Evolutionary conservation across 1,284 basidiomycete species (phyloP).

Genomic region (Papiliotrema terrestris): DNA sequence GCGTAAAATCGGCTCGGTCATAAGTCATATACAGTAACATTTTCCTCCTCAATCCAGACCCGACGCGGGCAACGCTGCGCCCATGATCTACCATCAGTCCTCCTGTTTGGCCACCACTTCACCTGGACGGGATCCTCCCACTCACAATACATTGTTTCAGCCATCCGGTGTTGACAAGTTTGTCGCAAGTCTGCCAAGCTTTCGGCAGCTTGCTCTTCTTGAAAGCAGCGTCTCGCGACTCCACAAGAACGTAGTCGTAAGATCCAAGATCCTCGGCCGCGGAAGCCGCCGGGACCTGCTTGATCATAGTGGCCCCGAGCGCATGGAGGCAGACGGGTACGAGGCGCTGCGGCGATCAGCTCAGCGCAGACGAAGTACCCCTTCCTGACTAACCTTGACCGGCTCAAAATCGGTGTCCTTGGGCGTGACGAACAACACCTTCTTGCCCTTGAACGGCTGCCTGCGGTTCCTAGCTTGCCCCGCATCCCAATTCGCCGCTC

Average conservation of each 20-base stretch:
- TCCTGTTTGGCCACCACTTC: no score
- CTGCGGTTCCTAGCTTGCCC: conserved; percentile 52
- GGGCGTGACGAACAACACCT: conserved; percentile 30
- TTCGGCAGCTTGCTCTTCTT: conserved; percentile 37
- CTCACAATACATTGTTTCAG: conserved; percentile 69
- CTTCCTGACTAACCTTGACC: conserved; percentile 25
- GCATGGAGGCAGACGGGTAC: conserved; percentile 74
- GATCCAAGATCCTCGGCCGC: conserved; percentile 34
- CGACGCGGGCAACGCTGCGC: no score
- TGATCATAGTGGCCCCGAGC: conserved; percentile 59
- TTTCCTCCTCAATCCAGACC: no score
- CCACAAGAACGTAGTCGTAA: conserved; percentile 66
- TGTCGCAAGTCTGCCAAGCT: conserved; percentile 36
- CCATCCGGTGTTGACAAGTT: conserved; percentile 55
- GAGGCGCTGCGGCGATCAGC: conserved; percentile 40
- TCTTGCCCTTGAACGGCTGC: conserved; percentile 26
- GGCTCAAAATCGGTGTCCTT: conserved; percentile 7
- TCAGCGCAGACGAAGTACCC: not conserved
- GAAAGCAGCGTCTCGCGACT: conserved; percentile 47
- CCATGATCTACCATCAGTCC: no score
- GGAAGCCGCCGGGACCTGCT: conserved; percentile 46
- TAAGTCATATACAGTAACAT: no score
- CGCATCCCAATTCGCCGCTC: conserved; percentile 52
- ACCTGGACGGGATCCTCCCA: no score
- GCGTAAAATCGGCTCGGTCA: no score